Base-by-base conservation (phyloP, 169 alveolate genomes). In the Ichthyophthirius multifiliis region DNA sequence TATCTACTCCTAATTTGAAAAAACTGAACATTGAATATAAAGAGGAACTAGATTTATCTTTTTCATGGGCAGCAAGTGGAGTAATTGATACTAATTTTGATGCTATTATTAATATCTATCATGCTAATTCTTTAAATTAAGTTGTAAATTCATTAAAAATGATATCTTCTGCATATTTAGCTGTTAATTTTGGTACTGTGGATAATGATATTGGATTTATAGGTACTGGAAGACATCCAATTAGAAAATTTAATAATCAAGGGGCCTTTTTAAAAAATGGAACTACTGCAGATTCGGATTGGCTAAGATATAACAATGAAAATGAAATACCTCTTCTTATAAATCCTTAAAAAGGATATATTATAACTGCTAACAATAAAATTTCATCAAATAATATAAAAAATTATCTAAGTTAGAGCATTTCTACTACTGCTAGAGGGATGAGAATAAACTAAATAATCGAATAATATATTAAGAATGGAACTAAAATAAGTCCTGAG, bases 261-360 rank as follows among this genome's bases (percentile, higher is more conserved):
- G 87, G 89, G 16, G 84, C 80, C 44, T 75, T 82, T 48, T 83
- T 93, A 62, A 76, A 86, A 23, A 83, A 76, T 45, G 96, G 96
- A 43, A 84, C 85, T 83, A 81, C 39, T 5, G 39, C 77, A 20
- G 92, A 90, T 37, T 87, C 89, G 63, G 94, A 90, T 64, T 80
- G 94, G 92, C 55, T 80, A 7, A 90, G 94, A 74, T 87, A 76
- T 75, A 76, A 76, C 16, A 76, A 80, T 12, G 7, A 37, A 30
- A 74, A 39, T 23, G 94, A 93, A 73, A 71, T 83, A 65, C 90
- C 92, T 27, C 47, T 55, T 43, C 47, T 83, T 27, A 34, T 65
- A 30, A 90, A 90, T 75, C 96, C 96, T 39, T 82, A 83, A 73
- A 90, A 85, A 78, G 96, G 96, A 30, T 93, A 64, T 82, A 81